A percentile compares a stretch with the other conserved stretches of the same genome.
Evolutionary conservation across 164 flowering plant genomes (phyloP).

Genomic region (Malania oleifera): DNA sequence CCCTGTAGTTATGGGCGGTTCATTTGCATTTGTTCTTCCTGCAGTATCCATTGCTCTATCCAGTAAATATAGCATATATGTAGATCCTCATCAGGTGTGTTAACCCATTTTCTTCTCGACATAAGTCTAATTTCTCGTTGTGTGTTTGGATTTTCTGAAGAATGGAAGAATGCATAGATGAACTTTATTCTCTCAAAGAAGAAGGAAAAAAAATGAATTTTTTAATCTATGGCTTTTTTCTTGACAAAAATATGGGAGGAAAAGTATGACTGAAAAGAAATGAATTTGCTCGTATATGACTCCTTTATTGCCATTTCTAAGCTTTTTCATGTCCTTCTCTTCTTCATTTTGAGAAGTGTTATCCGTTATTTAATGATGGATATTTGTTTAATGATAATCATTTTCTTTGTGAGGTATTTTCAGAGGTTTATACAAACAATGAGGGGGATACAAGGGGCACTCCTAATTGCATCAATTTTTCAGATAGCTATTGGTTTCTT

Average conservation of each 20-base stretch:
- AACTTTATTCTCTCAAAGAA: too few relatives aligned
- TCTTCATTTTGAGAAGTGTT: too few relatives aligned
- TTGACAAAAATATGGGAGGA: too few relatives aligned
- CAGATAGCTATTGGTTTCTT: slow-evolving; percentile 49
- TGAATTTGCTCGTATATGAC: background rate
- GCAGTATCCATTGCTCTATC: slow-evolving; percentile 36
- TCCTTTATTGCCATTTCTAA: too few relatives aligned
- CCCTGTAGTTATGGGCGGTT: slow-evolving; percentile 62
- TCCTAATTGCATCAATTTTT: slow-evolving; percentile 45
- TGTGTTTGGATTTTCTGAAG: too few relatives aligned
- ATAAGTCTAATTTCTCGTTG: background rate
- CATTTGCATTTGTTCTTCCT: slow-evolving; percentile 57
- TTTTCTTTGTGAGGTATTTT: background rate
- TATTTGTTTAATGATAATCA: background rate
- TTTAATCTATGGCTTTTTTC: too few relatives aligned
- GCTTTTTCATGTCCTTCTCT: too few relatives aligned
- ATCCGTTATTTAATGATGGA: background rate
- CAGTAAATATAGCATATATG: slow-evolving; percentile 16
- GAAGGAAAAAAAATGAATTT: too few relatives aligned
- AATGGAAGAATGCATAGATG: too few relatives aligned
- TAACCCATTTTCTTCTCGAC: background rate
- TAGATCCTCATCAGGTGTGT: slow-evolving; percentile 47
- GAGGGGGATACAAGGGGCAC: slow-evolving; percentile 59
- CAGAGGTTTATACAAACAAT: slow-evolving; percentile 51
- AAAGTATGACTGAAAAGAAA: background rate